Evolutionary conservation across 345 rosid species (phyloP).

Genomic region (Citrus cavaleriei): DNA sequence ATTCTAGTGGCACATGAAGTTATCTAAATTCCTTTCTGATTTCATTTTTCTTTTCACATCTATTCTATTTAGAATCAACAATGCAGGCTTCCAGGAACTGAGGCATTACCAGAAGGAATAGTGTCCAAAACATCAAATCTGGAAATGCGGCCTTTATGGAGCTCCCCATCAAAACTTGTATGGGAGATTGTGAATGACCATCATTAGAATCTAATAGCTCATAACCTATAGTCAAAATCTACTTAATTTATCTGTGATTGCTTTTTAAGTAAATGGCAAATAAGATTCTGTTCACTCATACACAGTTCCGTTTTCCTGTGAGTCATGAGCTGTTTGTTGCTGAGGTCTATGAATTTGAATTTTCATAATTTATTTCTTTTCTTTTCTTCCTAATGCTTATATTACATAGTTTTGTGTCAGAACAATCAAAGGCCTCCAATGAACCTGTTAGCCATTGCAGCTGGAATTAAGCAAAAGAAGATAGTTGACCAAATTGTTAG

Average conservation of each 20-base stretch:
- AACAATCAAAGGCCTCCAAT: conserved; percentile 24
- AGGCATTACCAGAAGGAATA: conserved; percentile 66
- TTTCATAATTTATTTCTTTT: background rate
- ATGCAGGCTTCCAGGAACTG: conserved; percentile 52
- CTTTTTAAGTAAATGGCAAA: background rate
- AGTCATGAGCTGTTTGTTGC: background rate
- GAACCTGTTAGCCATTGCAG: conserved; percentile 68
- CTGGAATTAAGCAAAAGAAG: conserved; percentile 70
- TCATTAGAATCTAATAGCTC: background rate
- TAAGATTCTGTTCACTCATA: background rate
- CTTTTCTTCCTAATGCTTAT: background rate
- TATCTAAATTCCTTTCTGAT: conserved; percentile 6
- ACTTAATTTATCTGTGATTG: background rate
- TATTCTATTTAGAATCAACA: conserved; percentile 30
- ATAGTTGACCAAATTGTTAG: conserved; percentile 61
- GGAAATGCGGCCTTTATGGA: conserved; percentile 62
- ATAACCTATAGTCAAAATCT: background rate
- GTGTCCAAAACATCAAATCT: conserved; percentile 53
- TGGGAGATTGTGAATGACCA: background rate
- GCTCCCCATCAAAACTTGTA: conserved; percentile 36
- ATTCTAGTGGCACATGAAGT: background rate
- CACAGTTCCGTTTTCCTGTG: background rate
- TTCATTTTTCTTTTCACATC: background rate
- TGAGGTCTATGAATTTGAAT: background rate
- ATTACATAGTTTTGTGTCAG: conserved; percentile 26